Percentiles rank a stretch among this genome's conserved stretches.
These are phyloP conservation scores for Telfairia occidentalis DNA, from an alignment of 331 rosid species.

Conservation along the genomic window DNA sequence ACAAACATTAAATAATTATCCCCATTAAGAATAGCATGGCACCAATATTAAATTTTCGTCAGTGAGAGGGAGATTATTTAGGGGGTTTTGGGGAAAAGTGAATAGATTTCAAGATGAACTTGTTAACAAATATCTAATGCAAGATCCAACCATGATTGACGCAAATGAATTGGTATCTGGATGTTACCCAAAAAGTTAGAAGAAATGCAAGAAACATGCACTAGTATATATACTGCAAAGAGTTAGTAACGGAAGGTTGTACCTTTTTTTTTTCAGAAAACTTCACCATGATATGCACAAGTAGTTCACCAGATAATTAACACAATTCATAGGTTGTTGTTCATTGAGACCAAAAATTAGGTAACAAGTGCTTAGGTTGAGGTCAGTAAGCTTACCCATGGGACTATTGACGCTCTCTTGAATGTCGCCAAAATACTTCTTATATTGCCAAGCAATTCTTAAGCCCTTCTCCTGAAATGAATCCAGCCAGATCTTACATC, in stretches of 20 bases:
- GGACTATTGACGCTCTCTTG: conserved; percentile 31
- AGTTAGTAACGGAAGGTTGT: background rate
- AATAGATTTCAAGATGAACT: background rate
- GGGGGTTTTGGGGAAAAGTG: background rate
- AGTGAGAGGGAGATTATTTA: background rate
- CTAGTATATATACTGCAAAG: background rate
- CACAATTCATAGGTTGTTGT: background rate
- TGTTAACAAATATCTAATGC: background rate
- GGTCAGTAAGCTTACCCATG: conserved; percentile 31
- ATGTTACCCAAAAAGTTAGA: background rate
- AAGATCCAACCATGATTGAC: background rate
- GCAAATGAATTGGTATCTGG: background rate
- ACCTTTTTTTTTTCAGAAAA: background rate
- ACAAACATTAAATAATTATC: background rate
- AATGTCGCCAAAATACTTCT: conserved; percentile 70
- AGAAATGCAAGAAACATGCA: background rate
- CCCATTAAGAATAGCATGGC: conserved; percentile 3
- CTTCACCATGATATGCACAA: background rate
- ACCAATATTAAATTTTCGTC: background rate
- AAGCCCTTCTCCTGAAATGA: conserved; percentile 60
- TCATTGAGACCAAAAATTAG: background rate
- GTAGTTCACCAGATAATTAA: background rate
- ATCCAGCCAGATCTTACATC: conserved; percentile 12
- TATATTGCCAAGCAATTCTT: conserved; percentile 95
- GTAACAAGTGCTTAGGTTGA: background rate